These are phyloP conservation scores for Porpolomopsis calyptriformis DNA, from an alignment of 768 basidiomycete species.

Conservation along the genomic window DNA sequence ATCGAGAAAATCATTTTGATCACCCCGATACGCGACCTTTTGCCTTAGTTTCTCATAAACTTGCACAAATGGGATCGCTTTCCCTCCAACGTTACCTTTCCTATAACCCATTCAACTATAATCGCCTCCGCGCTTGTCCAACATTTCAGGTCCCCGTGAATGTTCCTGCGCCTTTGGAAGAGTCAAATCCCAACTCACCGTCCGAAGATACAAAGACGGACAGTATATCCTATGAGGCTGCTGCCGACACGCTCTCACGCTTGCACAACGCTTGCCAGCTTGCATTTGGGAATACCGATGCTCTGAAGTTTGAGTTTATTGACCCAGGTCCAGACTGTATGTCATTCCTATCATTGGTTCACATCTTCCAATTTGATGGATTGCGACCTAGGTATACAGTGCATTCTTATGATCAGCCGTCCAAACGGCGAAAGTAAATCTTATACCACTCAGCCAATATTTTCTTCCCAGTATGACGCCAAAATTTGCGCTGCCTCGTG, in stretches of 20 bases:
- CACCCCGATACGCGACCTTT: conserved; percentile 12
- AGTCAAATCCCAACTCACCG: background rate
- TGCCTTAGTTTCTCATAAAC: conserved; percentile 16
- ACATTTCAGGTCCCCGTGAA: background rate
- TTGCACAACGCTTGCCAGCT: conserved; percentile 35
- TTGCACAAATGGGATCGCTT: conserved; percentile 21
- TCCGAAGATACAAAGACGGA: background rate
- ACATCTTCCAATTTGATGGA: no score
- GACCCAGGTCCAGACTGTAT: conserved; percentile 15
- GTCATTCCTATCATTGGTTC: background rate
- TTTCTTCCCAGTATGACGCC: conserved; percentile 40
- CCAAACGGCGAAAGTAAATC: conserved; percentile 41
- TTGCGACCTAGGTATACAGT: conserved; percentile 55
- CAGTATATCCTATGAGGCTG: background rate
- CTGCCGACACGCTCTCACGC: conserved; percentile 16
- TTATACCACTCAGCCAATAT: conserved; percentile 40
- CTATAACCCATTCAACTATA: background rate
- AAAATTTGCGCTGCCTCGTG: conserved; percentile 39
- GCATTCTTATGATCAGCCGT: conserved; percentile 50
- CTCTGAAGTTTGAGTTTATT: conserved; percentile 37
- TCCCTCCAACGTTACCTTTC: conserved; percentile 5
- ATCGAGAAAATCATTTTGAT: conserved; percentile 3
- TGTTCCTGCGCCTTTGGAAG: background rate
- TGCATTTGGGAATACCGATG: conserved; percentile 30
- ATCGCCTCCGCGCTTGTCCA: background rate